Evolutionary conservation across 805 yeast genomes (phyloP).

Genomic region (Candida nemodendra): DNA sequence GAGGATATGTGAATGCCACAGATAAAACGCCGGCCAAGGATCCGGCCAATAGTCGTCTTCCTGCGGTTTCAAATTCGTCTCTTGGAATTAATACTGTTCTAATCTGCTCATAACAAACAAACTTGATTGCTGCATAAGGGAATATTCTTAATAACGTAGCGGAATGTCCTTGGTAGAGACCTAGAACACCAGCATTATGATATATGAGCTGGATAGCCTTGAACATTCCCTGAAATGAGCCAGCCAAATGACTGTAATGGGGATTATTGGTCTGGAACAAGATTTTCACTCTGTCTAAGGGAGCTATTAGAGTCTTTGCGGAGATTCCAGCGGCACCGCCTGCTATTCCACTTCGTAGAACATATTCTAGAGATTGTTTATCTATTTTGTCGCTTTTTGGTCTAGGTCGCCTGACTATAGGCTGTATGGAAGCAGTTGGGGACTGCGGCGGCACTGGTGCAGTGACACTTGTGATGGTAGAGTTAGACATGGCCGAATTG

Average conservation of each 20-base stretch:
- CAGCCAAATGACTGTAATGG: conserved; percentile 75
- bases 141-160: conserved; percentile 88
- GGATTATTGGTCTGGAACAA: conserved; percentile 95
- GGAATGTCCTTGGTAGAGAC: conserved; percentile 93
- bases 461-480: neutral
- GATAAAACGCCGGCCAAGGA: conserved; percentile 85
- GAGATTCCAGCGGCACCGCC: conserved; percentile 96
- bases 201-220: conserved; percentile 70
- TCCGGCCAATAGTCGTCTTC: conserved; percentile 81
- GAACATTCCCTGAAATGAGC: conserved; percentile 73
- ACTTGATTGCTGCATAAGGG: conserved; percentile 96
- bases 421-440: neutral
- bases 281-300: conserved; percentile 91
- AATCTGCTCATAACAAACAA: conserved; percentile 93
- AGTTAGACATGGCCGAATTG: conserved; percentile 2
- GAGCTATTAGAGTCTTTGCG: conserved; percentile 95
- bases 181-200: conserved; percentile 66
- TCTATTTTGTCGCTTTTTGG: conserved; percentile 49
- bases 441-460: conserved; percentile 5
- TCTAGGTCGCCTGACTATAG: no score
- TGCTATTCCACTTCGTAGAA: conserved; percentile 81
- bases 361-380: conserved; percentile 74
- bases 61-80: conserved; percentile 71
- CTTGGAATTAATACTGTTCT: conserved; percentile 76
- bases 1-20: conserved; percentile 87